Conservation (phyloP, 2,329 filamentous ascomycete genomes). For the Ambrosiella beaveri region DNA sequence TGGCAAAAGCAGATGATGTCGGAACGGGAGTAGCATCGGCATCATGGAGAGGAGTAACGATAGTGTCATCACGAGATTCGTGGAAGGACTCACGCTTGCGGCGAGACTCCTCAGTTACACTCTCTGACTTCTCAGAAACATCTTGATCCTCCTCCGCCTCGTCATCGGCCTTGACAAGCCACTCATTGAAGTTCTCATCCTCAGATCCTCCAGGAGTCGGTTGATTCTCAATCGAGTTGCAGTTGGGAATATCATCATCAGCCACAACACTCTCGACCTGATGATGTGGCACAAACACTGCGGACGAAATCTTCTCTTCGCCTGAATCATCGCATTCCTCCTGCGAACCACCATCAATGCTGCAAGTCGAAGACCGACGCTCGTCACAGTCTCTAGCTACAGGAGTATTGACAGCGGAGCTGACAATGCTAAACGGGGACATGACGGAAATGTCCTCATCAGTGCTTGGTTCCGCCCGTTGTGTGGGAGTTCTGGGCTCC, state of each 20-base stretch:
- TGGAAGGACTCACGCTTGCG: background rate
- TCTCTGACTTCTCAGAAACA: constrained; percentile 2
- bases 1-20: background rate
- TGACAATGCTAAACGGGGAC: constrained; percentile 11
- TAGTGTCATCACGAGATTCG: background rate
- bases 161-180: constrained; percentile 43
- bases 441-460: constrained; percentile 5
- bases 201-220: constrained; percentile 9
- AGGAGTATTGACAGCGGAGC: constrained; percentile 6
- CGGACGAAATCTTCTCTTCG: constrained; percentile 75
- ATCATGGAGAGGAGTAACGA: background rate
- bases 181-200: constrained; percentile 28
- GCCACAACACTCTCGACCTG: constrained; percentile 5
- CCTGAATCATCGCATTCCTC: constrained; percentile 44
- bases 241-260: constrained; percentile 1
- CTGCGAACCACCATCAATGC: constrained; percentile 20
- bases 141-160: constrained; percentile 16
- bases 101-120: background rate
- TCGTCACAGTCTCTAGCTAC: constrained; percentile 6
- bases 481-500: constrained; percentile 2
- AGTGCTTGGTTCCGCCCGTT: background rate
- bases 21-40: background rate
- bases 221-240: constrained; percentile 4
- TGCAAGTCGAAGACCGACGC: constrained; percentile 24
- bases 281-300: constrained; percentile 65